Conservation (phyloP, 352 stramenopile species). For the Blastocystis sp. region DNA sequence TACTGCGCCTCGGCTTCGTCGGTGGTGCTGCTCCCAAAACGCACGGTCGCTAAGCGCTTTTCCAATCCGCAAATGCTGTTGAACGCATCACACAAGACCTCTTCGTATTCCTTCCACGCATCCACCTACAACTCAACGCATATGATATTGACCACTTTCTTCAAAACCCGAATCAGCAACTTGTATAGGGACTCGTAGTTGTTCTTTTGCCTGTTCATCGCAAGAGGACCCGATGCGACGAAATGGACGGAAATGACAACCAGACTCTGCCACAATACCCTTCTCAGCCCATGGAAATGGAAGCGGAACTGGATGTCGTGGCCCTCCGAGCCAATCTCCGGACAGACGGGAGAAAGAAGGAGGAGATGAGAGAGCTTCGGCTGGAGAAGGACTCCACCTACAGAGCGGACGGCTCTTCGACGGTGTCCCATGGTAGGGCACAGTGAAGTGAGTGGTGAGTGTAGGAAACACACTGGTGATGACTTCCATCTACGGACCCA, state of each 20-base stretch:
- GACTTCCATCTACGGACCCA: slow-evolving; percentile 50
- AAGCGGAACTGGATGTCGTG: slow-evolving; percentile 48
- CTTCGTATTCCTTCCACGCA: slow-evolving; percentile 52
- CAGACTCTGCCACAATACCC: neutral
- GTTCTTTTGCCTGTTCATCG: slow-evolving; percentile 21
- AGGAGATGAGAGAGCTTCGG: slow-evolving; percentile 39
- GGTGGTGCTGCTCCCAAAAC: neutral
- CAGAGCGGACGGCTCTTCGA: slow-evolving; percentile 45
- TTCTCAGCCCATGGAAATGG: slow-evolving; percentile 5
- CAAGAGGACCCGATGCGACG: neutral
- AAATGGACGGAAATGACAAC: neutral
- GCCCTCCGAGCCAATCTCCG: slow-evolving; percentile 60
- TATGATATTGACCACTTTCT: slow-evolving; percentile 15
- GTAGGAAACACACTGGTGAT: slow-evolving; percentile 33
- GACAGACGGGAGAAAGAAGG: slow-evolving; percentile 50
- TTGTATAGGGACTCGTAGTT: slow-evolving; percentile 38
- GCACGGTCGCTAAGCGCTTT: neutral
- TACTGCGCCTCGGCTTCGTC: slow-evolving; percentile 18
- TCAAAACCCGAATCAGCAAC: slow-evolving; percentile 45
- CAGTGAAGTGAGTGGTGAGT: neutral
- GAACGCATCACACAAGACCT: slow-evolving; percentile 54
- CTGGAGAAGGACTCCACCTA: slow-evolving; percentile 65
- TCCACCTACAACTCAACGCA: slow-evolving; percentile 21
- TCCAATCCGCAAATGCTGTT: slow-evolving; percentile 28
- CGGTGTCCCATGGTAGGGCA: slow-evolving; percentile 22